Conservation (phyloP, 1,284 basidiomycete species). For the Ganoderma lingzhi region DNA sequence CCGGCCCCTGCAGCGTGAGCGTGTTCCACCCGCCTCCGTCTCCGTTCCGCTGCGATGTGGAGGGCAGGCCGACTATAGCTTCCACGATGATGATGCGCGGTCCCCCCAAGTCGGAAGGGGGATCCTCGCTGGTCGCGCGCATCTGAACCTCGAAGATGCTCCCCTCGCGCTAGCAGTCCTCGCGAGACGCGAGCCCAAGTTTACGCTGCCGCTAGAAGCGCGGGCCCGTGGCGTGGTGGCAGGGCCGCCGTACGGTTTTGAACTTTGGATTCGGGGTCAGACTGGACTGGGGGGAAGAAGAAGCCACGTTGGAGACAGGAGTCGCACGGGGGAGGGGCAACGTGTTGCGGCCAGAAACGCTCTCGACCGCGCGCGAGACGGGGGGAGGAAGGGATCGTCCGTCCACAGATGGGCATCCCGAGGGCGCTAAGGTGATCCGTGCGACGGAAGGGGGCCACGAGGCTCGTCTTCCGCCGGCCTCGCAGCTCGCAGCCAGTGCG, state of each 20-base stretch:
- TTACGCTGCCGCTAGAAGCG: conserved; percentile 7
- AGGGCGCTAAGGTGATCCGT: conserved; percentile 9
- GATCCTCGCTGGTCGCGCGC: neutral
- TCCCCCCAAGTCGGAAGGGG: neutral
- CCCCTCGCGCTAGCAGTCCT: neutral
- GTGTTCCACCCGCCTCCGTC: neutral
- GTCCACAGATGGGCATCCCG: conserved; percentile 5
- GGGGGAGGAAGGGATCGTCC: conserved; percentile 6
- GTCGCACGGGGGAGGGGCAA: neutral
- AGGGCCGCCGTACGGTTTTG: conserved; percentile 1
- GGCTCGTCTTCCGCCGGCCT: conserved; percentile 4
- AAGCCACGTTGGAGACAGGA: neutral
- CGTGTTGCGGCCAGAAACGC: conserved; percentile 5
- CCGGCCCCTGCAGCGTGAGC: neutral
- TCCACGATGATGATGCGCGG: conserved; percentile 4
- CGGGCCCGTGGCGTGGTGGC: neutral
- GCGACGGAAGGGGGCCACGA: conserved; percentile 7
- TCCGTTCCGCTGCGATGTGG: neutral
- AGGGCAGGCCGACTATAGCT: conserved; percentile 1
- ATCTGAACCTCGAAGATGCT: neutral
- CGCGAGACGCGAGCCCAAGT: neutral
- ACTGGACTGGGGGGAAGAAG: neutral
- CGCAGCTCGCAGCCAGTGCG: conserved; percentile 4
- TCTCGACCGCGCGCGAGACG: neutral
- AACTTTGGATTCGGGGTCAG: conserved; percentile 5